Base-by-base conservation (phyloP, 2,329 filamentous ascomycete genomes). In the Trichoderma guizhouense region DNA sequence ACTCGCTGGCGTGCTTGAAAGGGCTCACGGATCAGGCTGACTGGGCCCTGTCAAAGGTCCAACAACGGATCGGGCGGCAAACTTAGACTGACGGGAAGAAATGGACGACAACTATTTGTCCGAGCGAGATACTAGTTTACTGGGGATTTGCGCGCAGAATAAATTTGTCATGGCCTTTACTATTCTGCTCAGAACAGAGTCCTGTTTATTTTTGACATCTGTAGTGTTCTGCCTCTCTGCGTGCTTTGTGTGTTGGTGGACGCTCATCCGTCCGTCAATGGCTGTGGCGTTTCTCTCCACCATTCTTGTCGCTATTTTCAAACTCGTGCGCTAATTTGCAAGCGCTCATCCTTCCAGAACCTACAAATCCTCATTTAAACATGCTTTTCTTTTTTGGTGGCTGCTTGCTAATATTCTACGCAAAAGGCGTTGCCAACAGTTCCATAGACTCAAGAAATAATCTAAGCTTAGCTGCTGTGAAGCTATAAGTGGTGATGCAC, bases 11-110 rank as follows among this genome's bases (percentile, higher is more conserved):
- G 34, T 43, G 39, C 39, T 51, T n/a, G 12, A 24, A 21, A 43
- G 39, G 24, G 66, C 26, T 26, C 53, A 14, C n/a, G 26, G 14
- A 51, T 43, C 34, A 58, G 36, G 55, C 66, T 61, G 55, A 69
- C 66, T 51, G 39, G 24, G 21, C 26, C 39, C 12, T 34, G 26
- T 26, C n/a, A 61, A 26, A 61, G 28, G 32, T 21, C 36, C 53
- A 61, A 39, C 53, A 39, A 61, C 57, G 55, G 55, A 32, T 69
- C 57, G 66, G 36, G 66, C 65, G 65, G 55, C 65, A 69, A 47
- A 47, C n/a, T 51, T 47, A 43, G 36, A 47, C 32, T 43, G 15
- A 18, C 30, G 11, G 7, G 39, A 43, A 9, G 39, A 7, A 43
- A 43, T 43, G 43, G 43, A 51, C n/a, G 43, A 51, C 43, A 51